A percentile compares a stretch with the other conserved stretches of the same genome.
phyloP scores from a whole-genome alignment of 1,284 basidiomycete species.

The Trichosporon sp. region DNA sequence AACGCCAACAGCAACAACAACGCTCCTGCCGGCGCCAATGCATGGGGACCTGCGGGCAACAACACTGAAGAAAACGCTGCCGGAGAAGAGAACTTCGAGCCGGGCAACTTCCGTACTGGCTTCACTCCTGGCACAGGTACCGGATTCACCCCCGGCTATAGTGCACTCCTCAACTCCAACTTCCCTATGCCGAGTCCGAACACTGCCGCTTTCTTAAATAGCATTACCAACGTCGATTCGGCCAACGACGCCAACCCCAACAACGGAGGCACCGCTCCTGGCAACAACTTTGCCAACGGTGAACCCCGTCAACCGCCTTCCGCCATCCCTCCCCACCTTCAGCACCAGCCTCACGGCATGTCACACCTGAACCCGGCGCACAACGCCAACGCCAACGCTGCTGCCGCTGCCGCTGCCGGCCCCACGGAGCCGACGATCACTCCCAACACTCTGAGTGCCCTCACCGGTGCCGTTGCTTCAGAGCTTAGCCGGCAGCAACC shows the following conservation, averaged over 20 bases:
- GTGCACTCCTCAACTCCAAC: constrained; percentile 48
- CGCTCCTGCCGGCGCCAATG: constrained; percentile 19
- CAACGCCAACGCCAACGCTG: constrained; percentile 6
- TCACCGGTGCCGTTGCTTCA: constrained; percentile 68
- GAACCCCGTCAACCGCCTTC: constrained; percentile 36
- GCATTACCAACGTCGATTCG: constrained; percentile 72
- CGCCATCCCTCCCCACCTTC: constrained; percentile 31
- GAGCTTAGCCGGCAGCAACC: constrained; percentile 44
- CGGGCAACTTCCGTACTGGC: constrained; percentile 65
- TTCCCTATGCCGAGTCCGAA: constrained; percentile 80
- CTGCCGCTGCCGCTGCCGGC: constrained; percentile 23
- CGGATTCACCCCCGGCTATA: constrained; percentile 73
- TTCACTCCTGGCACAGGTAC: constrained; percentile 70
- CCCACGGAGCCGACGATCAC: constrained; percentile 70
- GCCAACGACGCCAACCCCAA: constrained; percentile 35
- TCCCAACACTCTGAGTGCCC: constrained; percentile 81
- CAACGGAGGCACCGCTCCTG: constrained; percentile 16
- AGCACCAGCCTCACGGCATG: constrained; percentile 42
- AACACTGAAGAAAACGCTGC: constrained; percentile 33
- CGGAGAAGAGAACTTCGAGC: constrained; percentile 67
- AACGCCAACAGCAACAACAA: constrained; percentile 18
- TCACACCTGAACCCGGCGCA: constrained; percentile 41
- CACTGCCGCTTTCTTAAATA: constrained; percentile 84
- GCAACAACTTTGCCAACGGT: constrained; percentile 16
- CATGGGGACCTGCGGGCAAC: constrained; percentile 25